A percentile compares a stretch with the other conserved stretches of the same genome.
Conservation (phyloP, 23 red algal species). For the Gracilaria caudata region DNA sequence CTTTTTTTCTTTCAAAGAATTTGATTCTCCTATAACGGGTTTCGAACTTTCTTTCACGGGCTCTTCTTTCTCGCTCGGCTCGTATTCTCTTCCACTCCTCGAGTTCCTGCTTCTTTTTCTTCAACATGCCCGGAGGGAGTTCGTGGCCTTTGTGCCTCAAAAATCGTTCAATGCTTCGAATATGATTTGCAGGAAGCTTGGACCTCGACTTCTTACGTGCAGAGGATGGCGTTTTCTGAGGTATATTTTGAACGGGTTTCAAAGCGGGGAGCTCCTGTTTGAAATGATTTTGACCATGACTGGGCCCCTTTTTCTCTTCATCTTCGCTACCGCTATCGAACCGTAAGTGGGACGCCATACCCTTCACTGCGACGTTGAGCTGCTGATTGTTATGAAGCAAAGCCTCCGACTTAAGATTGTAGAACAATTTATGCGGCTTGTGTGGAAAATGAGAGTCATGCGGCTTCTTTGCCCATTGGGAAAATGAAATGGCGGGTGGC, state of each 20-base stretch:
- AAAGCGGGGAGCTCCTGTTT: neutral
- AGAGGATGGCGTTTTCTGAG: neutral
- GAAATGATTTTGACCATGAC: neutral
- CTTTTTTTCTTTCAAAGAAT: constrained; percentile 71
- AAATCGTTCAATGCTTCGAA: constrained; percentile 41
- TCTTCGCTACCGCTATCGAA: constrained; percentile 17
- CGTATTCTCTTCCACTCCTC: constrained; percentile 28
- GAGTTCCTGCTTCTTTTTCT: constrained; percentile 53
- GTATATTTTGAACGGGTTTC: neutral
- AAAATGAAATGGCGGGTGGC: too few species aligned
- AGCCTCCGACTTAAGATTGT: too few species aligned
- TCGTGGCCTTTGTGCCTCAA: constrained; percentile 32
- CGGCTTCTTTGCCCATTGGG: too few species aligned
- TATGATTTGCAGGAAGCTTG: constrained; percentile 26
- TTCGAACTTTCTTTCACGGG: constrained; percentile 37
- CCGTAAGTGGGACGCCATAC: constrained; percentile 26
- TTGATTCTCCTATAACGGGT: constrained; percentile 46
- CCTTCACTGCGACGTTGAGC: too few species aligned
- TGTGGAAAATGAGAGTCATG: too few species aligned
- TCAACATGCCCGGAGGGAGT: constrained; percentile 12
- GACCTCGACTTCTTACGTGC: neutral
- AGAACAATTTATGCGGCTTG: too few species aligned
- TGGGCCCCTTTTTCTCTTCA: neutral
- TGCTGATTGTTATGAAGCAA: too few species aligned
- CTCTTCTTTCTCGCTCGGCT: constrained; percentile 52